Evolutionary conservation across 1,284 basidiomycete genomes (phyloP), one percentile per base, ranked within the genome.

Genomic region (Sutorius eximius): DNA sequence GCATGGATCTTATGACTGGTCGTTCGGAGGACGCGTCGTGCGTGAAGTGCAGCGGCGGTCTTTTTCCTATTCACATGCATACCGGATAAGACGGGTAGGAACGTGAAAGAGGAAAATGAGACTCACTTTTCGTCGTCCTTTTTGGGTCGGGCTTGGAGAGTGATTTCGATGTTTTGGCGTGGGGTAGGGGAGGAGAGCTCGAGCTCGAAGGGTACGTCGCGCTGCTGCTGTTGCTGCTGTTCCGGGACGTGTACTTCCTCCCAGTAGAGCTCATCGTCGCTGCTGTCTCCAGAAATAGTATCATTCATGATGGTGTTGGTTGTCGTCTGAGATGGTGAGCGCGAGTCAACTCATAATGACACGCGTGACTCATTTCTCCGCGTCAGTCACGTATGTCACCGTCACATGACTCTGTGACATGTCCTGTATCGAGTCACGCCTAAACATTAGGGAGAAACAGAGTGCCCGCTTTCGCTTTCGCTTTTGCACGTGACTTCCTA

Each of bases 1-100:
- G 91, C 91, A 65, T 98, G 95, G 13, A 93, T 75, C 72, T 95
- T 95, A 75, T 97, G 94, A 52, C 84, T 85, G 55, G 88, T 82
- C 41, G 95, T 82, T 22, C 93, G 81, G 12, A 86, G 70, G 20
- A 87, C 75, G 12, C 93, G 82, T 65, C 94, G 89, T 10, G 81
- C 80, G 53, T 80, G 76, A 30, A 78, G 68, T 65, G 76, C 73
- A 63, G 70, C 74, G 56, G 68, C 55, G 0, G 61, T 59, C 41
- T 74, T 75, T 70, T 81, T 83, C 75, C 83, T 85, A 58, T 48
- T 45, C 59, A 46, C 16, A 30, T 44, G 49, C 47, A 30, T 15
- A 9, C n/a, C 15, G 36, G 44, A 52, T 69, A 48, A 63, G 37
- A 34, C 9, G 2, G 8, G 11, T 12, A 1, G 0, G 0, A 12